Base-by-base conservation (phyloP, 1,284 basidiomycete species). In the Ganoderma multipileum region DNA sequence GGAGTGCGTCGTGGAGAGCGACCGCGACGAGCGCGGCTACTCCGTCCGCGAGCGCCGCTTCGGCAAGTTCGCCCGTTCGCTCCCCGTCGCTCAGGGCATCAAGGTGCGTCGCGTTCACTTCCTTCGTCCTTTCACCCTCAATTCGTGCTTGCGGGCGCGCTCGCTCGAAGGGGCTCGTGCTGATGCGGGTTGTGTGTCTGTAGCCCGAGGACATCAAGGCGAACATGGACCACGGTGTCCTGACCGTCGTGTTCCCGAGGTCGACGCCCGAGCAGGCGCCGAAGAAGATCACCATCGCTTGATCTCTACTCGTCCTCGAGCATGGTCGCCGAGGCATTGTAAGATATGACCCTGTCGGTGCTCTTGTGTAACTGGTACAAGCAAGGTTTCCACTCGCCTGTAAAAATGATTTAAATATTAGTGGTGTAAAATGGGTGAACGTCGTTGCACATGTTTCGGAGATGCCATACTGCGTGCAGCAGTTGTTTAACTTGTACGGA, bases 21-120 rank as follows among this genome's bases (percentile, higher is more conserved):
- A 84, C 12, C 76, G 75, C 39, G 82, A 83, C 3, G 81, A 85
- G 71, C 72, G 76, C 9, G 84, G 83, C 23, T 88, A 80, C 63
- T 78, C 80, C n/a, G 79, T 87, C n/a, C 82, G 84, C 61, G 87
- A 88, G 77, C 80, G 86, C 33, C 78, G 80, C 60, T 82, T 68
- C 59, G 86, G 86, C 64, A 84, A 79, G 65, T 85, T 86, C 74
- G 79, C 82, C n/a, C 81, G 87, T 44, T 79, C 80, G 0, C 41
- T 87, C 66, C 75, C 79, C 60, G 79, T 87, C 7, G 85, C 87
- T 52, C 75, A 77, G 68, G 86, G 86, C 3, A 78, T 83, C 62
- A 84, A 86, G 83, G 86, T 84, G 61, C 71, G 78, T 68, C 20
- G 36, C 20, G 14, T 38, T 14, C 20, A 14, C 4, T 30, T 38